Conservation (phyloP, 495 filamentous ascomycete genomes). For the Saxophila tyrrhenica region DNA sequence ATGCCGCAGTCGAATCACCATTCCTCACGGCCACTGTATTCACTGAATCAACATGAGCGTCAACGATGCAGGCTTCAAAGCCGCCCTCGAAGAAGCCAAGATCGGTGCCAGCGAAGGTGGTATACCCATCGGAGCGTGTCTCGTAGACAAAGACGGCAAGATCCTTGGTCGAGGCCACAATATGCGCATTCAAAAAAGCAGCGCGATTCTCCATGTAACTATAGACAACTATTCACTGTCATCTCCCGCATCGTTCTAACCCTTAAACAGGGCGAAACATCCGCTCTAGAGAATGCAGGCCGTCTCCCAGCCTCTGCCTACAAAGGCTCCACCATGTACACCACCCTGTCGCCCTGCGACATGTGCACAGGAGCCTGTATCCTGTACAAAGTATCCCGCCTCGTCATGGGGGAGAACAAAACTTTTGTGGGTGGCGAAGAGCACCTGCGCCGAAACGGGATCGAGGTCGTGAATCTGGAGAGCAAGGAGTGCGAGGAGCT, state of each 20-base stretch:
- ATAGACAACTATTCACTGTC: slow-evolving; percentile 18
- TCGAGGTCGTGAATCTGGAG: slow-evolving; percentile 65
- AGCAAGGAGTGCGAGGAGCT: slow-evolving; percentile 56
- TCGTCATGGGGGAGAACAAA: slow-evolving; percentile 76
- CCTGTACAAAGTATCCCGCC: slow-evolving; percentile 66
- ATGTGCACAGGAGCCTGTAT: slow-evolving; percentile 83
- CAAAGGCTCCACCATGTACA: slow-evolving; percentile 71
- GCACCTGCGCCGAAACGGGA: slow-evolving; percentile 55
- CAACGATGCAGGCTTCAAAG: slow-evolving; percentile 40
- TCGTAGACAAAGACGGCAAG: slow-evolving; percentile 57
- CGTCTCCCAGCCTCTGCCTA: slow-evolving; percentile 62
- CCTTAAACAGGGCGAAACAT: slow-evolving; percentile 59
- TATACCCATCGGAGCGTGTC: slow-evolving; percentile 68
- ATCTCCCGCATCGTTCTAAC: not conserved
- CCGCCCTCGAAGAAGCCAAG: slow-evolving; percentile 70
- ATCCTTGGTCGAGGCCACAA: slow-evolving; percentile 76
- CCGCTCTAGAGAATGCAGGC: slow-evolving; percentile 67
- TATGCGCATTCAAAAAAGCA: slow-evolving; percentile 66
- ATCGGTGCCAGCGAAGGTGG: slow-evolving; percentile 61
- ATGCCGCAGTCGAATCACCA: no score
- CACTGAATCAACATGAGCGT: slow-evolving; percentile 28
- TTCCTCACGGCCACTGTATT: no score
- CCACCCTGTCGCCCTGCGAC: slow-evolving; percentile 75
- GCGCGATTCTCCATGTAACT: slow-evolving; percentile 61
- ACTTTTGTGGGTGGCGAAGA: slow-evolving; percentile 70